These are phyloP conservation scores for Cystobasidiaceae sp. DNA, from an alignment of 1,284 basidiomycete genomes.

Conservation along the genomic window DNA sequence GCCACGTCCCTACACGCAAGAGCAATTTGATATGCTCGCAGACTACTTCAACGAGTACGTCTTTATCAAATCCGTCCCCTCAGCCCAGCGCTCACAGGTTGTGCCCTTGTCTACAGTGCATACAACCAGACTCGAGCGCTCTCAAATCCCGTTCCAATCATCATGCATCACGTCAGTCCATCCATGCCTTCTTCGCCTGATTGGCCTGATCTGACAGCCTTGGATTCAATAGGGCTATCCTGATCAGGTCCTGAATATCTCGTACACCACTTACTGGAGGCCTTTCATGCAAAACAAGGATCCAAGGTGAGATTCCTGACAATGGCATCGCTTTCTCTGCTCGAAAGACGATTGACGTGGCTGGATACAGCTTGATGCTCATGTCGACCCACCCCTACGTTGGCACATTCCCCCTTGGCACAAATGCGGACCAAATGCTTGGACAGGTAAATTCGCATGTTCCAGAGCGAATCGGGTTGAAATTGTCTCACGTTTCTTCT, in stretches of 20 bases:
- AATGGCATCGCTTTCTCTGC: background rate
- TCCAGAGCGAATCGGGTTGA: no score
- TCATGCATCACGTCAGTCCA: constrained; percentile 39
- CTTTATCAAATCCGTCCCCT: background rate
- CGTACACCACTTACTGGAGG: constrained; percentile 20
- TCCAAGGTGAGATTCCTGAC: background rate
- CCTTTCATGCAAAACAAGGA: constrained; percentile 29
- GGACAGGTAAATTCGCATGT: no score
- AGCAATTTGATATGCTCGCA: constrained; percentile 37
- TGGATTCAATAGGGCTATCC: background rate
- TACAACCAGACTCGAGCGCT: constrained; percentile 41
- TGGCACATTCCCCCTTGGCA: constrained; percentile 43
- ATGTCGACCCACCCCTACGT: constrained; percentile 41
- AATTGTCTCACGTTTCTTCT: no score
- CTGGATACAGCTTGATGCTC: background rate
- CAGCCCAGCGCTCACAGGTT: background rate
- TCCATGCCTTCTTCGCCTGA: background rate
- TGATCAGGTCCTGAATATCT: constrained; percentile 30
- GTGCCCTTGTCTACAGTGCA: background rate
- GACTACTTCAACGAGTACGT: constrained; percentile 39
- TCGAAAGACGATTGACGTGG: background rate
- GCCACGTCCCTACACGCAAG: constrained; percentile 42
- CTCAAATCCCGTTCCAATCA: constrained; percentile 39
- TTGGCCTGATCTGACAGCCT: constrained; percentile 3
- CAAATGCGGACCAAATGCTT: constrained; percentile 25